These are phyloP conservation scores for Salicornia ramosissima DNA, from an alignment of 148 eudicot species.

Conservation along the genomic window DNA sequence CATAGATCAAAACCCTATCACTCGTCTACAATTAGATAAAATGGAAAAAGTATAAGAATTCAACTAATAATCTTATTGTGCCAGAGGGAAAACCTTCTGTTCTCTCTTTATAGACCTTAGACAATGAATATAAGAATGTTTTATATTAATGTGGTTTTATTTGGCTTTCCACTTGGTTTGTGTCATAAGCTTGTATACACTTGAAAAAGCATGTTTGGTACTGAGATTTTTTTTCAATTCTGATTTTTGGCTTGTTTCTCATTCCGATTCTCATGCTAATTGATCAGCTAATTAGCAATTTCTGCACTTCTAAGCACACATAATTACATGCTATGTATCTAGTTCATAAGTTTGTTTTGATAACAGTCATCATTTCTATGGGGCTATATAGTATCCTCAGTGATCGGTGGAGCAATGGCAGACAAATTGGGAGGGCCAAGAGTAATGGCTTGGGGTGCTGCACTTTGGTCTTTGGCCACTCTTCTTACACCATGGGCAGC, in stretches of 20 bases:
- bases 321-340: not conserved
- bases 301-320: not conserved
- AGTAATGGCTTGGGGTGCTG: slow-evolving; percentile 90
- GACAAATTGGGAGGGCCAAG: slow-evolving; percentile 84
- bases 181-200: not conserved
- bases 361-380: slow-evolving; percentile 84
- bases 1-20: too few relatives aligned
- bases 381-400: slow-evolving; percentile 93
- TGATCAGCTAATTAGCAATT: not conserved
- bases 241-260: not conserved
- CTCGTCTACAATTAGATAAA: too few relatives aligned
- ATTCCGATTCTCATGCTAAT: not conserved
- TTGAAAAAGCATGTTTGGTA: not conserved
- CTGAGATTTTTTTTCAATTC: not conserved
- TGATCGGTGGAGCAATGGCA: slow-evolving; percentile 86
- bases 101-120: too few relatives aligned
- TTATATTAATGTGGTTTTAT: too few relatives aligned
- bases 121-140: too few relatives aligned
- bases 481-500: slow-evolving; percentile 94
- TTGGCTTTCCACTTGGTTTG: too few relatives aligned
- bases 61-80: too few relatives aligned
- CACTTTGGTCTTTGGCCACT: slow-evolving; percentile 88
- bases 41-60: too few relatives aligned
- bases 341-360: slow-evolving; percentile 11
- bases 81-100: too few relatives aligned